Evolutionary conservation across 257 asterid genomes (phyloP).

Genomic region (Solanum lignicaule): DNA sequence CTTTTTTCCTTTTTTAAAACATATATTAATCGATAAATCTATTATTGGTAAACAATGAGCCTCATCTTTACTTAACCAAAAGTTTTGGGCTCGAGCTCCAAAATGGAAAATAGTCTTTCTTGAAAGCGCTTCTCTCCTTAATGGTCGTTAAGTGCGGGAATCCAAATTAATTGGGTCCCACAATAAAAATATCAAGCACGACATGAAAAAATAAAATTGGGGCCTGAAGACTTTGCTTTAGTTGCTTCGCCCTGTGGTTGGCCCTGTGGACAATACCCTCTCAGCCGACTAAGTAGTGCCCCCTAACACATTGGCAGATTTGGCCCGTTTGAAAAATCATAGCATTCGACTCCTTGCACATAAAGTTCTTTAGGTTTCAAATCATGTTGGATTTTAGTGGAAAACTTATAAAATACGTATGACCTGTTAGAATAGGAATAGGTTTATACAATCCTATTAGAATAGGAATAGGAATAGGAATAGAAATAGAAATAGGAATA

Average conservation of each 20-base stretch:
- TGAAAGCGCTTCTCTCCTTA: not conserved
- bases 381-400: not conserved
- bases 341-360: not conserved
- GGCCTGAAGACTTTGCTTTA: not conserved
- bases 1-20: no score
- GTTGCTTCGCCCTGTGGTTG: not conserved
- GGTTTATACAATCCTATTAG: no score
- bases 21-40: not conserved
- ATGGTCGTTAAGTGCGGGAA: not conserved
- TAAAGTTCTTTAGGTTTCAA: not conserved
- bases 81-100: not conserved
- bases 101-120: not conserved
- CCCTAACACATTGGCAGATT: not conserved
- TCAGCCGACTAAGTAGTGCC: not conserved
- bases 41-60: not conserved
- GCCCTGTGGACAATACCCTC: not conserved
- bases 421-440: no score
- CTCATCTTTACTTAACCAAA: not conserved
- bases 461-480: no score
- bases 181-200: not conserved
- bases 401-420: no score
- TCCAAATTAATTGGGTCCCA: not conserved
- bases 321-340: not conserved
- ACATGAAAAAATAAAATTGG: not conserved
- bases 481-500: no score